Evolutionary conservation across 352 stramenopile species (phyloP), one percentile per base, ranked within the genome.

Genomic region (Globisporangium takayamanum): DNA sequence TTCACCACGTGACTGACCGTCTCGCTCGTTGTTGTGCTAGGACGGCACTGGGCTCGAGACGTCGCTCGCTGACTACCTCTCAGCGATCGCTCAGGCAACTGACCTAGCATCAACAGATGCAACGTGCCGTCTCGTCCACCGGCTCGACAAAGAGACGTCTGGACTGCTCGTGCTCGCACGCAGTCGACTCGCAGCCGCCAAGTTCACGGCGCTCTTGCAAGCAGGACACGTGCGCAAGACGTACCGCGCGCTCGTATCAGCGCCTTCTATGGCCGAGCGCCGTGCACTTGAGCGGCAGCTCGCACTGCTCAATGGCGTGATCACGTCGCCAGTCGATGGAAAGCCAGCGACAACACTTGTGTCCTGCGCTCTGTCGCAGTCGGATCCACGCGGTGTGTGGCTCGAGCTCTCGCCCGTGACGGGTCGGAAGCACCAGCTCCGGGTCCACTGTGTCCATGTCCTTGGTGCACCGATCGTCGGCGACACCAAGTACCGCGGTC

Each of bases 91-190:
- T 16, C 58, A 55, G 10, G 46, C 25, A 20, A 3, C 26, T 11
- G 26, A 8, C 3, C 16, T 1, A 41, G 20, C 47, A 56, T 7
- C 39, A 59, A 3, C 52, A 41, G 15, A 51, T 2, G 60, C 77
- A 20, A 45, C 74, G 33, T 62, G 77, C 6, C 69, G 68, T 22
- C 47, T 88, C 28, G 81, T 91, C 26, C 81, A 91, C 69, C 78
- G 81, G 16, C 68, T 91, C 46, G 81, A 91, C 53, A 88, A 83
- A 37, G 72, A 84, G 26, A 91, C 78, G 16, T 91, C 81, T 2
- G 81, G 81, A 2, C 20, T 88, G 48, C 50, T 91, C 18, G 78
- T 91, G 16, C 60, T 91, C 10, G 81, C 78, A n/a, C 74, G 81
- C 22, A 76, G 78, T 54, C 74, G 81, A 0, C 75, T 85, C 7